phyloP scores from a whole-genome alignment of 129 eudicot genomes.

The Helichrysum umbraculigerum region DNA sequence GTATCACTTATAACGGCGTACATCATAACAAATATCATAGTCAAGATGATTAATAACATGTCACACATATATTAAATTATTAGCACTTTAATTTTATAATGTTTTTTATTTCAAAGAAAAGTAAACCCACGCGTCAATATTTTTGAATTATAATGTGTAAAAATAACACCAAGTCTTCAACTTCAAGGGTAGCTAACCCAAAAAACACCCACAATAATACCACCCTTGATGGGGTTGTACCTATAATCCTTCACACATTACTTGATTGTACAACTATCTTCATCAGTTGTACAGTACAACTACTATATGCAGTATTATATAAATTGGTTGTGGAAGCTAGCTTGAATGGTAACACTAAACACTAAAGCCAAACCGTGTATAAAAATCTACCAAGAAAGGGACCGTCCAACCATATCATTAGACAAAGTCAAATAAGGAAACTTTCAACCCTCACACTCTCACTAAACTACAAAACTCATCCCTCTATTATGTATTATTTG shows the following conservation, averaged over 20 bases:
- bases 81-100: neutral
- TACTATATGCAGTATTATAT: neutral
- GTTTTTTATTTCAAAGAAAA: neutral
- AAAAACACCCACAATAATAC: slow-evolving; percentile 10
- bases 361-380: slow-evolving; percentile 32
- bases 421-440: slow-evolving; percentile 47
- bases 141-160: slow-evolving; percentile 7
- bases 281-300: slow-evolving; percentile 23
- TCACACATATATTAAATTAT: neutral
- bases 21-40: too few relatives aligned
- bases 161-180: slow-evolving; percentile 30
- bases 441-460: slow-evolving; percentile 26
- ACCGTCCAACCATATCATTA: slow-evolving; percentile 36
- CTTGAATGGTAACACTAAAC: slow-evolving; percentile 20
- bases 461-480: slow-evolving; percentile 1
- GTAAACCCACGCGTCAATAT: slow-evolving; percentile 28
- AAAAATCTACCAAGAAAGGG: slow-evolving; percentile 34
- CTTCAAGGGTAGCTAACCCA: slow-evolving; percentile 39
- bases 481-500: neutral
- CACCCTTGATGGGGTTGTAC: slow-evolving; percentile 12
- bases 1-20: too few relatives aligned
- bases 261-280: neutral
- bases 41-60: neutral
- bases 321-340: neutral
- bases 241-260: slow-evolving; percentile 9